These are phyloP conservation scores for Bimuria novae-zelandiae DNA, from an alignment of 2,329 filamentous ascomycete genomes.

Conservation along the genomic window DNA sequence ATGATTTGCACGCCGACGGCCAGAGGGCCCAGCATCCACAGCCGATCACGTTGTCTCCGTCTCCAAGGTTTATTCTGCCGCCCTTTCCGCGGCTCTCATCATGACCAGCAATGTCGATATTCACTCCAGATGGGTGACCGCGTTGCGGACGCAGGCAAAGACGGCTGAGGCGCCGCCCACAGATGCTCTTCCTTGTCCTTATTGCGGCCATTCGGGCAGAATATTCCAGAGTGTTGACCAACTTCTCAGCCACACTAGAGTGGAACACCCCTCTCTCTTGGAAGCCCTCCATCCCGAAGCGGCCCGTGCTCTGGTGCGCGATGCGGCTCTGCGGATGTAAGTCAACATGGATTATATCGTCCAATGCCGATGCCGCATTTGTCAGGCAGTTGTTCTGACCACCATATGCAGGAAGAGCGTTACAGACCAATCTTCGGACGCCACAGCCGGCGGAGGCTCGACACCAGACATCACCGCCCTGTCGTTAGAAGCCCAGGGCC, in stretches of 20 bases:
- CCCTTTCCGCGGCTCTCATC: slow-evolving; percentile 5
- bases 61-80: slow-evolving; percentile 5
- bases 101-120: slow-evolving; percentile 31
- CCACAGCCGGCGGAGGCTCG: slow-evolving; percentile 32
- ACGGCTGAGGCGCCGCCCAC: slow-evolving; percentile 23
- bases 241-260: slow-evolving; percentile 31
- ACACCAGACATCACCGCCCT: slow-evolving; percentile 38
- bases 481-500: slow-evolving; percentile 29
- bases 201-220: slow-evolving; percentile 28
- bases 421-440: slow-evolving; percentile 28
- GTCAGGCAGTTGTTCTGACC: slow-evolving; percentile 12
- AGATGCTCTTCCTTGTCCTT: slow-evolving; percentile 36
- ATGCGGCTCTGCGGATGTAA: slow-evolving; percentile 30
- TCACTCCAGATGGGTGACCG: slow-evolving; percentile 31
- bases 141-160: slow-evolving; percentile 34
- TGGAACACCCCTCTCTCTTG: slow-evolving; percentile 33
- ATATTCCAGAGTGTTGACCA: slow-evolving; percentile 36
- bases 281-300: slow-evolving; percentile 20
- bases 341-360: slow-evolving; percentile 14
- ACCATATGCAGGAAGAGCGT: slow-evolving; percentile 20
- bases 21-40: slow-evolving; percentile 10
- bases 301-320: slow-evolving; percentile 28
- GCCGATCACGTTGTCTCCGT: slow-evolving; percentile 9
- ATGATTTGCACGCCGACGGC: slow-evolving; percentile 6
- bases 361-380: background rate